Base-by-base conservation (phyloP, 1,284 basidiomycete genomes). In the Naganishia albida region DNA sequence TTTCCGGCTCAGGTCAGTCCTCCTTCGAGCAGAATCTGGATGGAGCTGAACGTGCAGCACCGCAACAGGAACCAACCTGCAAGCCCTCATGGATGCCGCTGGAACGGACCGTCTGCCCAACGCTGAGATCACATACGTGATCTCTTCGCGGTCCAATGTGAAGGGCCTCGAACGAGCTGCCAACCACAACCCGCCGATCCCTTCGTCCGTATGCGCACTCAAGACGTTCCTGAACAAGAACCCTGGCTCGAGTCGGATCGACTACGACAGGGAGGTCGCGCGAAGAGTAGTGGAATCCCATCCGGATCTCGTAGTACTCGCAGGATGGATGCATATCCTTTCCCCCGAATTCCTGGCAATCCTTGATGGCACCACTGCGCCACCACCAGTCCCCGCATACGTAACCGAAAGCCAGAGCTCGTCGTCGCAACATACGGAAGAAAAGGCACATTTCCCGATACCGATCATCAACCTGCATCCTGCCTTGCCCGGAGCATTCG, bases 271-370 rank as follows among this genome's bases (percentile, higher is more conserved):
- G 15, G 89, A 90, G 72, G 84, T 99, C 6, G 93, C 92, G 1
- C 80, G 83, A 20, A 82, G 86, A 62, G 87, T 97, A 10, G 74
- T 90, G 26, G 73, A 74, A 1, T 76, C 73, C 28, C 80, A 82
- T 39, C 95, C 95, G 0, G 91, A 98, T 76, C 76, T 96, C 20
- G 85, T 98, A 64, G 90, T 99, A 2, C 83, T 98, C 28, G 95
- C 95, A 0, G 96, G 95, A 0, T 99, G 93, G 89, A 98, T 99
- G 95, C 93, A 98, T 75, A 89, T 94, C 70, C 83, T 93, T 48
- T 81, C 81, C 8, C 78, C 82, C 57, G 68, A 75, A 18, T 85
- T 86, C 74, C 74, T 85, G 23, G 72, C 82, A 39, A 72, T 81
- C 25, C 74, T 84, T n/a, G 72, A 77, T 56, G 77, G 76, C 18